Evolutionary conservation across 176 grass and related monocot species (phyloP), one percentile per base, ranked within the genome.

Genomic region (Triticum turgidum): DNA sequence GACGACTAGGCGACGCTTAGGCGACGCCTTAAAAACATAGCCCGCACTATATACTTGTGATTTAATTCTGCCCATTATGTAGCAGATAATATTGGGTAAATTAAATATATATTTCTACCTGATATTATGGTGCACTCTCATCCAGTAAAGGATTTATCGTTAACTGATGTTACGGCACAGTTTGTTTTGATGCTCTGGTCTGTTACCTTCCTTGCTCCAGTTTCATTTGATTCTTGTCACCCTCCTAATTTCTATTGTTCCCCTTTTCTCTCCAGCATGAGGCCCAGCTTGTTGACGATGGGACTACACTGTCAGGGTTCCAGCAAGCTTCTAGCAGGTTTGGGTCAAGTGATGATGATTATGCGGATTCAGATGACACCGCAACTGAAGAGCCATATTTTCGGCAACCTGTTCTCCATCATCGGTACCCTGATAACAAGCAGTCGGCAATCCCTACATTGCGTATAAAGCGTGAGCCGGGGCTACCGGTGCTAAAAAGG

Each of bases 321-420:
- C 88, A 85, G 77, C 94, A 87, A 88, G 89, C 80, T n/a, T 90
- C 85, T 58, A 93, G 89, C 81, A 90, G 88, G 83, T 97, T 91
- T 77, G 87, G 83, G 33, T 99, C 97, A 51, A 96, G 97, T 30
- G 94, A 99, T 73, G 97, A 99, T 88, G 97, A 99, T 84, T 94
- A 94, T 83, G 86, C 62, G 0, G 92, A 99, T 84, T 91, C 90
- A 22, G 94, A 99, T 91, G 94, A 91, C 68, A 94, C 93, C 21
- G 77, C 91, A 86, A 95, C 89, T 84, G 88, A 87, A 83, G 83
- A 82, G 39, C 69, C 77, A 62, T 89, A 89, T 73, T 75, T 87
- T 73, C 66, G 82, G 61, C 84, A 89, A 80, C 82, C 86, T 85
- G 64, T 79, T 85, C 30, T 87, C 66, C 90, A 89, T 80, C 89